Conservation (phyloP, 169 alveolate species). For the Eimeria necatrix region DNA sequence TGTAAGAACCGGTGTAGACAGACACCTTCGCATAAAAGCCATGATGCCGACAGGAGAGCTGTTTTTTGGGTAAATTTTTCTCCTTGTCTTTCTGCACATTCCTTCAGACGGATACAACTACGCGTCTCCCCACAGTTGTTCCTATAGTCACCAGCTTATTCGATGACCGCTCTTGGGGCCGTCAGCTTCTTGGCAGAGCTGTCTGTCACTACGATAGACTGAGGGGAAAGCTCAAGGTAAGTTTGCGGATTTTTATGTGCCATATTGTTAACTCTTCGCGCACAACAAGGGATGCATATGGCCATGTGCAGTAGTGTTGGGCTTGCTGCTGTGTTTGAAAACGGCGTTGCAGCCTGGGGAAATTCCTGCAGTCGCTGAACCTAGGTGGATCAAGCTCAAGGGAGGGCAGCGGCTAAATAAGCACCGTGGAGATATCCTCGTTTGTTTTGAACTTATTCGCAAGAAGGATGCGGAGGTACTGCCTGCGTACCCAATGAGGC, state of each 20-base stretch:
- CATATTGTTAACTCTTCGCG: no score
- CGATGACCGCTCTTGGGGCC: slow-evolving; percentile 86
- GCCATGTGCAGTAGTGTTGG: background rate
- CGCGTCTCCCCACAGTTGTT: slow-evolving; percentile 86
- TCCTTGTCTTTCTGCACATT: background rate
- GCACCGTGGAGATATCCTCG: slow-evolving; percentile 86
- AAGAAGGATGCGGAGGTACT: slow-evolving; percentile 88
- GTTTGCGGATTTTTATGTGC: slow-evolving; percentile 10
- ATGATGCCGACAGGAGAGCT: background rate
- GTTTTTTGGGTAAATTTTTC: no score
- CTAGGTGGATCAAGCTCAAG: slow-evolving; percentile 92
- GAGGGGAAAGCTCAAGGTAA: slow-evolving; percentile 74
- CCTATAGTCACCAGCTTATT: slow-evolving; percentile 84
- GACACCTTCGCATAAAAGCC: no score
- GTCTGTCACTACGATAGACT: slow-evolving; percentile 86
- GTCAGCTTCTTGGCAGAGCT: slow-evolving; percentile 85
- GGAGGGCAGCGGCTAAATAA: slow-evolving; percentile 82
- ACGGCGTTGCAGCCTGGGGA: slow-evolving; percentile 64
- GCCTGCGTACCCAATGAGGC: slow-evolving; percentile 92
- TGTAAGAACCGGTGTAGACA: no score
- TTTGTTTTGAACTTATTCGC: slow-evolving; percentile 90
- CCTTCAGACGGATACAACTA: slow-evolving; percentile 84
- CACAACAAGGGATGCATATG: background rate
- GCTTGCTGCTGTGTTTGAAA: background rate
- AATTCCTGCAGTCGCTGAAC: slow-evolving; percentile 83